Evolutionary conservation across 1,139 yeast genomes (phyloP).

Genomic region (Tardiomyces depauwii): DNA sequence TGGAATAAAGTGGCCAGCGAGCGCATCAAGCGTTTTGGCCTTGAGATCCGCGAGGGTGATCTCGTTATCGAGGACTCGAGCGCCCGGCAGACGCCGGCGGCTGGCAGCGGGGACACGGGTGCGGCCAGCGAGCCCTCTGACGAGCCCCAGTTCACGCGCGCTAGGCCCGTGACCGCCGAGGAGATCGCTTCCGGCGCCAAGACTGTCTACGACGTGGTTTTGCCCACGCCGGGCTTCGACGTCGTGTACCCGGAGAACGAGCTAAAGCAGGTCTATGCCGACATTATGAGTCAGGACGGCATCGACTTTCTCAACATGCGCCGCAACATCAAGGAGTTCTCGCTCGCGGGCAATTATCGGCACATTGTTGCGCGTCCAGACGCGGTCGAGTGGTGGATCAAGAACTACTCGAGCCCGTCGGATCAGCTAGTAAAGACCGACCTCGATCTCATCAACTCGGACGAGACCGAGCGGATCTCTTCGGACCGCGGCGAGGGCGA

Average conservation of each 20-base stretch:
- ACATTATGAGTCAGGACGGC: conserved; percentile 68
- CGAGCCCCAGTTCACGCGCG: conserved; percentile 43
- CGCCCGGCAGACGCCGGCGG: conserved; percentile 5
- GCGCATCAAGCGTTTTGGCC: conserved; percentile 62
- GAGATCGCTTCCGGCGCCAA: conserved; percentile 53
- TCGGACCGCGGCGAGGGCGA: conserved; percentile 27
- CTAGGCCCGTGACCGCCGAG: conserved; percentile 59
- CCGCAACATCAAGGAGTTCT: conserved; percentile 76
- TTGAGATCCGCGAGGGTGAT: conserved; percentile 69
- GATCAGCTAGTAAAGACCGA: conserved; percentile 78
- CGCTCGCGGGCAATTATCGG: conserved; percentile 86
- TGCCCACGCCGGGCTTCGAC: conserved; percentile 94
- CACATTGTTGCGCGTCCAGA: conserved; percentile 58
- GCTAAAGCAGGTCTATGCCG: conserved; percentile 52
- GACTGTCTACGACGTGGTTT: conserved; percentile 70
- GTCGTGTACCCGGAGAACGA: conserved; percentile 69
- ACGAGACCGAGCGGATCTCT: conserved; percentile 15
- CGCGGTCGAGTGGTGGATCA: conserved; percentile 49
- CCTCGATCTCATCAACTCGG: conserved; percentile 46
- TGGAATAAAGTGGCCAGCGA: conserved; percentile 86
- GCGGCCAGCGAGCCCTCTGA: too few species aligned
- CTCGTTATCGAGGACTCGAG: conserved; percentile 41
- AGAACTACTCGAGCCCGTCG: conserved; percentile 48
- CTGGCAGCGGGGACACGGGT: conserved; percentile 39
- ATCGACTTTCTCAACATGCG: conserved; percentile 80